Evolutionary conservation across 2,329 filamentous ascomycete genomes (phyloP).

Genomic region (Orbilia ellipsospora): DNA sequence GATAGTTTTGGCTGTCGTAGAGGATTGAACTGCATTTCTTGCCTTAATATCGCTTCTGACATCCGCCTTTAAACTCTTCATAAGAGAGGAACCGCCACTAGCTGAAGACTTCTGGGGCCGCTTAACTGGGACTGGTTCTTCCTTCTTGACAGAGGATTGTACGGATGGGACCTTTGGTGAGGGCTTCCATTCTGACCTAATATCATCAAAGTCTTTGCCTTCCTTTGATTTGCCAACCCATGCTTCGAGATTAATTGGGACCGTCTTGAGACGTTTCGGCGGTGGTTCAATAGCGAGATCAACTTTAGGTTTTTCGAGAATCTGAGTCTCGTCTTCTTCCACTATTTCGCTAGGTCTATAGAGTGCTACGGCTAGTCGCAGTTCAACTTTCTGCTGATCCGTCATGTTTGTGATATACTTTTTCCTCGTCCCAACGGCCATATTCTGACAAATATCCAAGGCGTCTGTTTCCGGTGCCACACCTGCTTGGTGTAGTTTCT

Average conservation of each 20-base stretch:
- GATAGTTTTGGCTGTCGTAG: constrained; percentile 23
- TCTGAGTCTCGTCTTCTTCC: constrained; percentile 14
- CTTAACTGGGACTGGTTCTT: constrained; percentile 13
- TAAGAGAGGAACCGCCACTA: constrained; percentile 17
- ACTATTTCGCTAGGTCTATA: constrained; percentile 68
- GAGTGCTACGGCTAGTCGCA: constrained; percentile 67
- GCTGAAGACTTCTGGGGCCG: constrained; percentile 12
- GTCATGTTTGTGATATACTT: constrained; percentile 81
- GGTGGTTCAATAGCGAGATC: constrained; percentile 62
- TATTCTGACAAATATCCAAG: constrained; percentile 73
- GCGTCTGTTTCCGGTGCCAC: constrained; percentile 65
- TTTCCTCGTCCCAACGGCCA: constrained; percentile 65
- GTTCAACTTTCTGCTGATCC: constrained; percentile 83
- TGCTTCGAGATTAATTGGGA: constrained; percentile 19
- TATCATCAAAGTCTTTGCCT: not conserved
- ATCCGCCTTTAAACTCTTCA: constrained; percentile 41
- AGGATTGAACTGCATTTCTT: constrained; percentile 25
- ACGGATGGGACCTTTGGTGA: not conserved
- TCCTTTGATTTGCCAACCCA: constrained; percentile 43
- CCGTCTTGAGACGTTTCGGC: constrained; percentile 37
- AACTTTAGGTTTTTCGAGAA: constrained; percentile 65
- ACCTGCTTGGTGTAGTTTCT: constrained; percentile 81
- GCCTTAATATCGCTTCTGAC: constrained; percentile 41
- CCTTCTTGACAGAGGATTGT: constrained; percentile 12
- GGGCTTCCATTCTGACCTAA: not conserved